Evolutionary conservation across 257 asterid genomes (phyloP), one percentile per base, ranked within the genome.

Genomic region (Capsicum baccatum): DNA sequence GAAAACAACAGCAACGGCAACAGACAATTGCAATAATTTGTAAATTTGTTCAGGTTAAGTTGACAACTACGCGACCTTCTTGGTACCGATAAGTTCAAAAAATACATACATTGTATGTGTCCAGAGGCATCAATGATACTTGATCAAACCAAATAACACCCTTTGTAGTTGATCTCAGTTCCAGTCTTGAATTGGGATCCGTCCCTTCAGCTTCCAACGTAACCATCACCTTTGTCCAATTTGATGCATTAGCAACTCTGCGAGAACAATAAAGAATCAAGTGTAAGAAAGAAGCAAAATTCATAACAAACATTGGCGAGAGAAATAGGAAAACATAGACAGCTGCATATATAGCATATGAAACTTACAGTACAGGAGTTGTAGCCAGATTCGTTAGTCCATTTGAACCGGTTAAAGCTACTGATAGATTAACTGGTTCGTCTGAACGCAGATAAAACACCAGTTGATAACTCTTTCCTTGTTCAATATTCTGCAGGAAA

Each of bases 111-210:
- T 97, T 97, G 87, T 93, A 91, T 3, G 99, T 94, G 79, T 95
- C 98, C 80, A 92, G 83, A 83, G 98, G 99, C 97, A 97, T 94
- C 84, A 97, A 83, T 17, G 99, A 97, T 56, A 97, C 96, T 91
- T 97, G 98, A 87, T 97, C 99, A 76, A 97, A 93, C 99, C 99
- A 97, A 84, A 97, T 82, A 80, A 91, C 94, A 81, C 98, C 97
- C 84, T 91, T 91, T 82, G 55, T 89, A 56, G 91, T 87, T 3
- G 98, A 94, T 35, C 91, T 93, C 83, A 97, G 87, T 83, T 95
- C 97, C 88, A 97, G 94, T 84, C 95, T 93, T 83, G 98, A 87
- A 50, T 92, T 91, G 84, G 92, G 84, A 87, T 95, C 92, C 42
- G 91, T 86, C 87, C 91, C 91, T 54, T 86, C 90, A 79, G 98